These are phyloP conservation scores for Toxoplasma gondii DNA, from an alignment of 169 alveolate genomes.

Conservation along the genomic window DNA sequence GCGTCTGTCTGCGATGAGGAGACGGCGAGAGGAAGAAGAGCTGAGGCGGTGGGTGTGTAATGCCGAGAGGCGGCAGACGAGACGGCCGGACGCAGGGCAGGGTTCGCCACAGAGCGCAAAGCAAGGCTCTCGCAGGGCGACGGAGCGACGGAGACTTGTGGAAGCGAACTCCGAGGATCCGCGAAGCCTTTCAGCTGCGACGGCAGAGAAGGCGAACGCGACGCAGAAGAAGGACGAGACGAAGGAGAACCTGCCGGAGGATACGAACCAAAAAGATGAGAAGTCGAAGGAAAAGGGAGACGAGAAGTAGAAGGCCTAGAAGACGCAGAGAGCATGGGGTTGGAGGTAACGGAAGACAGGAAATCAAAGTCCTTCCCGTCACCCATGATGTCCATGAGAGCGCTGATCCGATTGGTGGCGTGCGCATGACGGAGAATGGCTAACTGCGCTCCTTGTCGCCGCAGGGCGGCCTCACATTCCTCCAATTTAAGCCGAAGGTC, in stretches of 20 bases:
- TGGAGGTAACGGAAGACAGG: not conserved
- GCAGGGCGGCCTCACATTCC: not conserved
- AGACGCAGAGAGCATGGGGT: not conserved
- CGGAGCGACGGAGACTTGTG: too few species aligned
- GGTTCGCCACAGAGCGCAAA: too few species aligned
- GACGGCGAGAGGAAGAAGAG: too few species aligned
- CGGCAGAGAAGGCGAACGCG: not conserved
- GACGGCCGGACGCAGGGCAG: too few species aligned
- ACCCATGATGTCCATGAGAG: not conserved
- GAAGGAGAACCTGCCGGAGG: not conserved
- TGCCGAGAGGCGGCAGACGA: too few species aligned
- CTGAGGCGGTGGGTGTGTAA: too few species aligned
- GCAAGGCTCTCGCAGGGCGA: too few species aligned
- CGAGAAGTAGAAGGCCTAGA: too few species aligned
- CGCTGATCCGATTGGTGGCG: not conserved
- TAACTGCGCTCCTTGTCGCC: slow-evolving; percentile 22
- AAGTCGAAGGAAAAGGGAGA: too few species aligned
- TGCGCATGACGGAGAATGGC: not conserved
- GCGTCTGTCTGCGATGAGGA: too few species aligned
- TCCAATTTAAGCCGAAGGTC: not conserved
- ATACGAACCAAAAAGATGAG: too few species aligned
- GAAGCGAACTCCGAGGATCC: not conserved
- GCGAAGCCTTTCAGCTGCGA: not conserved
- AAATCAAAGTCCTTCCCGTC: not conserved
- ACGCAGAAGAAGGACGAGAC: not conserved